Evolutionary conservation across 2,329 filamentous ascomycete species (phyloP), one percentile per base, ranked within the genome.

Genomic region (Elsinoe fawcettii): DNA sequence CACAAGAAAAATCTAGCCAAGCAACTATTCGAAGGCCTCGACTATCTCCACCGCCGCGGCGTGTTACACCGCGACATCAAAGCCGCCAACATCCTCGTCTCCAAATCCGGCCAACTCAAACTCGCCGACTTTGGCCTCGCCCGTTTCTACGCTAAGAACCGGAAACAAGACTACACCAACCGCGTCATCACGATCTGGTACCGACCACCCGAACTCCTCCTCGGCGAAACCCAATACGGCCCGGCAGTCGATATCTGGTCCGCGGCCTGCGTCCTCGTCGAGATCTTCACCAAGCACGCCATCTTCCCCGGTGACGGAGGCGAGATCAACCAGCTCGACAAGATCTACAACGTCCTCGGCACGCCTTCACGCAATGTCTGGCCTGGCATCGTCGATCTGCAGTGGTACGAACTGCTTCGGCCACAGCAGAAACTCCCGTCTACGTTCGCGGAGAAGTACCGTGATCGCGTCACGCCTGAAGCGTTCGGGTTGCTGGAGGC

Each of bases 101-200:
- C 90, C 0, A 86, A 92, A 64, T 79, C 81, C 3, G 92, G 92
- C 66, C 91, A 89, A 68, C 92, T 97, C 70, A 97, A 97, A 77
- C 79, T 97, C 64, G 93, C 93, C 27, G 93, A 99, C 70, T 99
- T 99, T 70, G 93, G 93, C 18, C 81, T 99, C 12, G 93, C 93
- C 11, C 86, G 95, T 36, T 99, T 99, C 72, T 99, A 96, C 67
- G 88, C 90, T 32, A 99, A 99, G 70, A 59, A 60, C 27, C 85
- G 87, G 60, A 88, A 93, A 70, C 81, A 95, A 47, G 92, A 99
- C 70, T 99, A 99, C 71, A 99, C 93, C 1, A 99, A 99, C 69
- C 87, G 93, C 34, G 95, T 99, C 65, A 96, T 99, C 68, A 99
- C 93, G 1, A 96, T 99, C 63, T 99, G 95, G 95, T 96, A 96